Conservation (phyloP, 2,329 filamentous ascomycete species). For the Salinomyces thailandicus region DNA sequence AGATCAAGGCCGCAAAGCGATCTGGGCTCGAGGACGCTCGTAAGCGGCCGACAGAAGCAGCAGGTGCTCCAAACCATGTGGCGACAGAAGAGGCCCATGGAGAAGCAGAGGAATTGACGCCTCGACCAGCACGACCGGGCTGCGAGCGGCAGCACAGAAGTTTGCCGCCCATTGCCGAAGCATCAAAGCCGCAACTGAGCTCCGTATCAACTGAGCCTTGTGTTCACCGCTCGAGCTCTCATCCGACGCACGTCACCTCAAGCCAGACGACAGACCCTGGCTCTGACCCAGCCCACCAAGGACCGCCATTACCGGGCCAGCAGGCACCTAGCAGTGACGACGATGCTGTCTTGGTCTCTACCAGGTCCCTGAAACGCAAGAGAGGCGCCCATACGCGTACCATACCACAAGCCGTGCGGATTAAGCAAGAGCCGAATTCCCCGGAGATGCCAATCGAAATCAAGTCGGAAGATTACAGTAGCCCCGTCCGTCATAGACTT, state of each 20-base stretch:
- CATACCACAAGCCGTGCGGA: constrained; percentile 10
- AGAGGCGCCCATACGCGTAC: constrained; percentile 14
- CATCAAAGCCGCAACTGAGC: too few species aligned
- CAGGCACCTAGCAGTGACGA: constrained; percentile 26
- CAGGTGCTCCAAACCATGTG: too few species aligned
- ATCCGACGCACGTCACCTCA: constrained; percentile 19
- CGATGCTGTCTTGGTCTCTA: constrained; percentile 32
- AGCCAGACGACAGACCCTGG: constrained; percentile 37
- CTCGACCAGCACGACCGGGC: too few species aligned
- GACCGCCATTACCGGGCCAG: constrained; percentile 2
- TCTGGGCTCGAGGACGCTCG: too few species aligned
- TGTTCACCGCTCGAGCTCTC: constrained; percentile 1
- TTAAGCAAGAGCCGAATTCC: constrained; percentile 20
- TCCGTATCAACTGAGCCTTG: too few species aligned
- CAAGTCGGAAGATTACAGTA: constrained; percentile 32
- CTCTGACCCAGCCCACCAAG: constrained; percentile 2
- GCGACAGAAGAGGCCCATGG: too few species aligned
- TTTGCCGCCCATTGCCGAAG: too few species aligned
- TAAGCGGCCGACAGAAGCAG: too few species aligned
- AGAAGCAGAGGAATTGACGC: too few species aligned
- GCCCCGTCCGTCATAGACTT: constrained; percentile 17
- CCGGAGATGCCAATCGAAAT: constrained; percentile 22
- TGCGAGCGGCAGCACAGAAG: too few species aligned
- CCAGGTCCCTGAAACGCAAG: constrained; percentile 35
- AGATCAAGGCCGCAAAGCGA: background rate